phyloP scores from a whole-genome alignment of 768 basidiomycete species.

The Panaeolus cyanescens region DNA sequence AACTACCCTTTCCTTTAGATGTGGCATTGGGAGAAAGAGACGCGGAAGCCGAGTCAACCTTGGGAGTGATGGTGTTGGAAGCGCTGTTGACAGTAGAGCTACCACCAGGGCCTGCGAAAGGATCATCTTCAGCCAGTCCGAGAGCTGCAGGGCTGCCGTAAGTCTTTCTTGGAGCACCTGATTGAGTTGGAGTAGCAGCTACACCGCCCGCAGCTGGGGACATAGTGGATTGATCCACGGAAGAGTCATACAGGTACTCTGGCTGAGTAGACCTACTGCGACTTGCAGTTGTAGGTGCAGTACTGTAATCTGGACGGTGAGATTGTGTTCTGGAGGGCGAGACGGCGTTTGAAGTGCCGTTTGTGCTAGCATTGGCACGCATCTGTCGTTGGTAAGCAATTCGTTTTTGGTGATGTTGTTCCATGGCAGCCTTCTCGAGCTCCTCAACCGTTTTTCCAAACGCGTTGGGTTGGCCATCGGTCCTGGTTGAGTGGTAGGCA shows the following conservation, averaged over 20 bases:
- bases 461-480: constrained; percentile 30
- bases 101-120: constrained; percentile 56
- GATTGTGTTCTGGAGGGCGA: constrained; percentile 50
- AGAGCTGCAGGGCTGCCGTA: constrained; percentile 37
- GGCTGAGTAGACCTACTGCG: constrained; percentile 65
- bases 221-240: constrained; percentile 55
- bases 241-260: constrained; percentile 77
- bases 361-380: constrained; percentile 49
- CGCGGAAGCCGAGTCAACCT: constrained; percentile 8
- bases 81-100: constrained; percentile 17
- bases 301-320: constrained; percentile 52
- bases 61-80: constrained; percentile 15
- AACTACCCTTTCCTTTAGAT: constrained; percentile 50
- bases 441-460: constrained; percentile 26
- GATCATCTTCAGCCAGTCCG: constrained; percentile 65
- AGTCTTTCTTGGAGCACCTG: constrained; percentile 22
- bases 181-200: constrained; percentile 30
- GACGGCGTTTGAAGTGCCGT: constrained; percentile 19
- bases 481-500: constrained; percentile 51
- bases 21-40: constrained; percentile 17
- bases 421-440: constrained; percentile 24
- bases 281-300: constrained; percentile 33
- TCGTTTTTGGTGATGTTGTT: constrained; percentile 25
- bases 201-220: constrained; percentile 22
- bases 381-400: constrained; percentile 58